A percentile compares a stretch with the other conserved stretches of the same genome.
phyloP scores from a whole-genome alignment of 768 basidiomycete genomes.

The Porpolomopsis calyptriformis region DNA sequence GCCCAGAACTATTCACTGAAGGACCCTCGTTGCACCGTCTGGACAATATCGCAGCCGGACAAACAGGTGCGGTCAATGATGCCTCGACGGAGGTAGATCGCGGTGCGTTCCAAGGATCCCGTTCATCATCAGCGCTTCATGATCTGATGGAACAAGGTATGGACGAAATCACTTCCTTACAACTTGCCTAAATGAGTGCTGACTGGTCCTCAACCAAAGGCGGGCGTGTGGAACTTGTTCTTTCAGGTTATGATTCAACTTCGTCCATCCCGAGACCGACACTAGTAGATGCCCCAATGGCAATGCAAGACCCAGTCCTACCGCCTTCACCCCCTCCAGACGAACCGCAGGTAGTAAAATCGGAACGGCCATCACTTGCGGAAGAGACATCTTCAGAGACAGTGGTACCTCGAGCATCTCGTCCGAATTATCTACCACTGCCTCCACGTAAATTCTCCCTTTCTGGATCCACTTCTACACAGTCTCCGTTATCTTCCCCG shows the following conservation, averaged over 20 bases:
- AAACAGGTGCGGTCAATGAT: conserved; percentile 13
- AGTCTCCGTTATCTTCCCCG: neutral
- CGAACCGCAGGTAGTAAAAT: neutral
- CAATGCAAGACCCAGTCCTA: neutral
- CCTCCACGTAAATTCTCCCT: neutral
- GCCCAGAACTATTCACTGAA: conserved; percentile 15
- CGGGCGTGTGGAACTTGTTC: conserved; percentile 47
- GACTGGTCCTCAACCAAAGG: conserved; percentile 26
- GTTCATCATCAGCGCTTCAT: conserved; percentile 42
- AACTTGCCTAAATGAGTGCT: conserved; percentile 1
- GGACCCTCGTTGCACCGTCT: conserved; percentile 13
- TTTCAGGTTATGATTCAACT: conserved; percentile 21
- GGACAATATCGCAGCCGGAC: conserved; percentile 12
- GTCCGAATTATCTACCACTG: neutral
- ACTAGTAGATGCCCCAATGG: neutral
- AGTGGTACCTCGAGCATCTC: neutral
- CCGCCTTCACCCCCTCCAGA: neutral
- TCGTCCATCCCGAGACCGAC: neutral
- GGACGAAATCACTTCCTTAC: conserved; percentile 12
- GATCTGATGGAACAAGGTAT: conserved; percentile 57
- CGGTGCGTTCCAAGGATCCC: conserved; percentile 18
- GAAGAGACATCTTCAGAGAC: neutral
- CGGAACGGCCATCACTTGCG: neutral
- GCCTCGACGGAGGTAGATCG: conserved; percentile 22
- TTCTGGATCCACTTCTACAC: neutral